A percentile compares a stretch with the other conserved stretches of the same genome.
phyloP scores from a whole-genome alignment of 2,329 filamentous ascomycete species.

The Alternaria alternata region DNA sequence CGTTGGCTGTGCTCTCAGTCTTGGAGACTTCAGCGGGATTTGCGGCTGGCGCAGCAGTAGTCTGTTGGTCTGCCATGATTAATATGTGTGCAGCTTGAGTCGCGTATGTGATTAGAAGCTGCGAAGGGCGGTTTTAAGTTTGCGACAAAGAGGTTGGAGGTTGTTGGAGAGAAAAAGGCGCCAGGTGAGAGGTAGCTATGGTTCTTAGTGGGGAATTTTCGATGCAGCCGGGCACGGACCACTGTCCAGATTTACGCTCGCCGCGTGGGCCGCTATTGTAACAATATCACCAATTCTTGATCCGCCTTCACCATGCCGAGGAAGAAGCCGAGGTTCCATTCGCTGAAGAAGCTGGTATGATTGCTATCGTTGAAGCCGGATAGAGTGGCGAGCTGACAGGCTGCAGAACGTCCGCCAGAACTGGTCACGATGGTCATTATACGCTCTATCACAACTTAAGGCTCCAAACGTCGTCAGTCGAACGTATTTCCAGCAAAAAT shows the following conservation, averaged over 20 bases:
- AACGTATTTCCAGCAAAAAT: slow-evolving; percentile 99
- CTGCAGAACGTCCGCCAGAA: slow-evolving; percentile 88
- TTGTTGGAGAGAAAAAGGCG: slow-evolving; percentile 11
- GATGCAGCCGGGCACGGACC: slow-evolving; percentile 14
- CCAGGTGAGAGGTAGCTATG: slow-evolving; percentile 11
- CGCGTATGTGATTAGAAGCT: slow-evolving; percentile 11
- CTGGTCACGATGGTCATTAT: slow-evolving; percentile 98
- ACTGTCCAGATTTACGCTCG: slow-evolving; percentile 9
- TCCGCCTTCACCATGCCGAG: slow-evolving; percentile 49
- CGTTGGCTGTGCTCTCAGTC: slow-evolving; percentile 19
- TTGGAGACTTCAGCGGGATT: slow-evolving; percentile 31
- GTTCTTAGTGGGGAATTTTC: slow-evolving; percentile 25
- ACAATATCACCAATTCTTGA: slow-evolving; percentile 5
- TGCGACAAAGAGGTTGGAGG: slow-evolving; percentile 4
- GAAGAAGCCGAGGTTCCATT: slow-evolving; percentile 67
- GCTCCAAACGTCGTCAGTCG: slow-evolving; percentile 48
- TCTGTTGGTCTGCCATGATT: slow-evolving; percentile 35
- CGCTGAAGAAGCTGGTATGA: slow-evolving; percentile 70
- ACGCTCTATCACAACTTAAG: slow-evolving; percentile 74
- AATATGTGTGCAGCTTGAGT: slow-evolving; percentile 16
- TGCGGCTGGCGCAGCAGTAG: slow-evolving; percentile 24
- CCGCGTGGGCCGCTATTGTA: slow-evolving; percentile 16
- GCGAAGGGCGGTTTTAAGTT: background rate
- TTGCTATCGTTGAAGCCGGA: background rate
- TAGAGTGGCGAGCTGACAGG: slow-evolving; percentile 15